Percentiles rank a stretch among this genome's conserved stretches.
Evolutionary conservation across 495 filamentous ascomycete species (phyloP).

Genomic region (Neohortaea acidophila): DNA sequence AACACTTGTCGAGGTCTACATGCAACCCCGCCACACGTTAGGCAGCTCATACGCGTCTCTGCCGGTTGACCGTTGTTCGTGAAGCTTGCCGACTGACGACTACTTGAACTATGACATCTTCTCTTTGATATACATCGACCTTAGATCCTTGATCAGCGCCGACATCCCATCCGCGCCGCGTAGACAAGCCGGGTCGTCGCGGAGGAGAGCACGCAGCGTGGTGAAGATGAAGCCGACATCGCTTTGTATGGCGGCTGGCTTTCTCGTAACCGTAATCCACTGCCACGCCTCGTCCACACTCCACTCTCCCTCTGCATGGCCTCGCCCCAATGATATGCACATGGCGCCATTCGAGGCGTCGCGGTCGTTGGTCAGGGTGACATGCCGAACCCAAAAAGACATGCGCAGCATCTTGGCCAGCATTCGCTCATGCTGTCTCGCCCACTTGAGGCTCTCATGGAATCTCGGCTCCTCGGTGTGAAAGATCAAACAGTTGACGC

Average conservation of each 20-base stretch:
- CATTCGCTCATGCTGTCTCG: not conserved
- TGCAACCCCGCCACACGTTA: too few relatives aligned
- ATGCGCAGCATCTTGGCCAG: slow-evolving; percentile 1
- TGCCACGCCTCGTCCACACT: not conserved
- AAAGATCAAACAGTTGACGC: slow-evolving; percentile 4
- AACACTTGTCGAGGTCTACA: too few relatives aligned
- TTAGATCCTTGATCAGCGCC: too few relatives aligned
- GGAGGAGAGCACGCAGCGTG: not conserved
- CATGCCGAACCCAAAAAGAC: slow-evolving; percentile 6
- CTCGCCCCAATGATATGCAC: not conserved
- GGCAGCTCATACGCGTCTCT: too few relatives aligned
- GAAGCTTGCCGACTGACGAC: too few relatives aligned
- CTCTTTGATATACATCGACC: too few relatives aligned
- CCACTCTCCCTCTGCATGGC: not conserved
- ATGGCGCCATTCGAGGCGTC: slow-evolving; percentile 2
- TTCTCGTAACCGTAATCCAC: slow-evolving; percentile 9
- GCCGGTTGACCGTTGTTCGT: too few relatives aligned
- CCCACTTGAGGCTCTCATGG: not conserved
- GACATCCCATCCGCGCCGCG: too few relatives aligned
- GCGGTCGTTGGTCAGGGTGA: not conserved
- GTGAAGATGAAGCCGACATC: slow-evolving; percentile 2
- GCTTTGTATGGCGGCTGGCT: not conserved
- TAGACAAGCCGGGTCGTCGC: not conserved
- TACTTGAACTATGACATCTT: too few relatives aligned
- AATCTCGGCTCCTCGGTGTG: slow-evolving; percentile 6